These are phyloP conservation scores for Umbelopsis sp. DNA, from an alignment of 192 early-diverging fungal species.

Conservation along the genomic window DNA sequence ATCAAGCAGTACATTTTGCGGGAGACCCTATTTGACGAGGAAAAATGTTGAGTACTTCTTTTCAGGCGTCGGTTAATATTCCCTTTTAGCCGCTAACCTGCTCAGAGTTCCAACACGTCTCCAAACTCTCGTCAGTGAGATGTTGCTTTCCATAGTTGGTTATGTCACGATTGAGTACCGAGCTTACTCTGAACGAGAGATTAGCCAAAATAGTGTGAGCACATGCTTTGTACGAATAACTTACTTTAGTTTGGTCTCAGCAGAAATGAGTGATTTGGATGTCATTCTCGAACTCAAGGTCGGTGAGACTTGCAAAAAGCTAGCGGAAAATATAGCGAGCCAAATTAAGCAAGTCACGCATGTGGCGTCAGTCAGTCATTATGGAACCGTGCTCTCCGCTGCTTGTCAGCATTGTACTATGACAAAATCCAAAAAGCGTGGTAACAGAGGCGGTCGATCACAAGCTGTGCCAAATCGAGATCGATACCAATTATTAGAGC, in stretches of 20 bases:
- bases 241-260: conserved; percentile 46
- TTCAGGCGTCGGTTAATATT: not conserved
- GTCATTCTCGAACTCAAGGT: not conserved
- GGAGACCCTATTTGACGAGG: conserved; percentile 52
- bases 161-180: conserved; percentile 81
- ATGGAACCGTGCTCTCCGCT: not conserved
- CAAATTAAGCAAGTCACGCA: conserved; percentile 6
- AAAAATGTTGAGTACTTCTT: not conserved
- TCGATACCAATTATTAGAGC: not conserved
- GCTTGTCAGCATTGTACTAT: not conserved
- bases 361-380: not conserved
- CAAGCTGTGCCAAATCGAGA: not conserved
- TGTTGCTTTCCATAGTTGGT: conserved; percentile 78
- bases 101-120: conserved; percentile 97
- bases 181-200: conserved; percentile 69
- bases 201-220: not conserved
- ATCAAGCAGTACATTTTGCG: conserved; percentile 76
- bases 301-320: not conserved
- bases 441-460: not conserved
- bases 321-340: not conserved
- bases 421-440: conserved; percentile 6
- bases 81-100: conserved; percentile 47
- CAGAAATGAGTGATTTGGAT: conserved; percentile 25
- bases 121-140: conserved; percentile 73
- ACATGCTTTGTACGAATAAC: not conserved